Conservation (phyloP, 225 moss, liverwort and hornwort genomes). For the Polytrichum commune region DNA sequence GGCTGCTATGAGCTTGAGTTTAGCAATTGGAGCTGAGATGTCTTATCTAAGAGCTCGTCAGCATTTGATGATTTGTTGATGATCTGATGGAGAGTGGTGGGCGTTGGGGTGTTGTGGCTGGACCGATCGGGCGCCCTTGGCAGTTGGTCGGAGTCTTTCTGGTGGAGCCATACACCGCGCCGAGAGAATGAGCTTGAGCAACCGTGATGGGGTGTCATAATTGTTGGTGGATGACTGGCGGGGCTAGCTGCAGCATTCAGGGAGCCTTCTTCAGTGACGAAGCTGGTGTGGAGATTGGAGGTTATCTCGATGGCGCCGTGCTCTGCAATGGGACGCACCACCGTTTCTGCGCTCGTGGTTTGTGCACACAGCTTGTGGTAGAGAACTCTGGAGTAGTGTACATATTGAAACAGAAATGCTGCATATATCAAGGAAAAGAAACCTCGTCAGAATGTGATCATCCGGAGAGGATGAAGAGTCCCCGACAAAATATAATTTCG, state of each 20-base stretch:
- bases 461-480: not conserved
- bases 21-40: not conserved
- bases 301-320: slow-evolving; percentile 52
- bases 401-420: slow-evolving; percentile 64
- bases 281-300: slow-evolving; percentile 8
- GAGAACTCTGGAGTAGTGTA: slow-evolving; percentile 59
- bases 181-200: slow-evolving; percentile 8
- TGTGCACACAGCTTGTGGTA: slow-evolving; percentile 52
- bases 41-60: not conserved
- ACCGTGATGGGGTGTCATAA: too few species aligned
- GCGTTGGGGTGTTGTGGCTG: not conserved
- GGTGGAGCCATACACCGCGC: slow-evolving; percentile 7
- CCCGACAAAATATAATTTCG: too few species aligned
- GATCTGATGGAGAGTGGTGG: not conserved
- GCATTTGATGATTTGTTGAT: too few species aligned
- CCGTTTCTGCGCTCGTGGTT: slow-evolving; percentile 26
- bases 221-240: slow-evolving; percentile 3
- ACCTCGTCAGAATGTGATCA: not conserved
- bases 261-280: slow-evolving; percentile 2
- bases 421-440: slow-evolving; percentile 20
- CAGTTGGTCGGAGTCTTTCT: slow-evolving; percentile 2
- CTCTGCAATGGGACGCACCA: slow-evolving; percentile 61
- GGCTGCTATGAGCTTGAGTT: too few species aligned
- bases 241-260: not conserved
- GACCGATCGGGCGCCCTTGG: slow-evolving; percentile 1